These are phyloP conservation scores for Bryopsis sp. DNA, from an alignment of 139 green algal species.

Conservation along the genomic window DNA sequence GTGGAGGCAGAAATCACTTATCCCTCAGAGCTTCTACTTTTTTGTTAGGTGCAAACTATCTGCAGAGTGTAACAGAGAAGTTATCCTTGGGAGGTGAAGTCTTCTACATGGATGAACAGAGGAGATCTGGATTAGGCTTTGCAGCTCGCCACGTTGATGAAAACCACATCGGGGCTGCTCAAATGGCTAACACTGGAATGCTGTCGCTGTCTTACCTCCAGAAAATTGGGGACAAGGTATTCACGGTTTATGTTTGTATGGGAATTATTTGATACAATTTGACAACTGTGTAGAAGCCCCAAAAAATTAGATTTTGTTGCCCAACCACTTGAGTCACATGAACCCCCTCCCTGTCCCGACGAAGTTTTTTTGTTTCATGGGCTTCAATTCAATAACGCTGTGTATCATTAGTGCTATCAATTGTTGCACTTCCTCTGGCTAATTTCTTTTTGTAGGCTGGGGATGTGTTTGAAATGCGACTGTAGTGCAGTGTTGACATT, in stretches of 20 bases:
- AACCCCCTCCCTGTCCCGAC: too few relatives aligned
- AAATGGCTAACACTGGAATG: slow-evolving; percentile 92
- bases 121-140: slow-evolving; percentile 68
- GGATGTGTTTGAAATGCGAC: too few relatives aligned
- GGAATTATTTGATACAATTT: too few relatives aligned
- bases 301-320: too few relatives aligned
- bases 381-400: not conserved
- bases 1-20: too few relatives aligned
- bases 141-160: slow-evolving; percentile 63
- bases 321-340: too few relatives aligned
- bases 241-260: not conserved
- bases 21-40: not conserved
- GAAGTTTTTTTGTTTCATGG: too few relatives aligned
- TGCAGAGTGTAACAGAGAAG: slow-evolving; percentile 84
- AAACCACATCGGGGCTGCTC: slow-evolving; percentile 59
- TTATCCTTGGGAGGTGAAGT: slow-evolving; percentile 70
- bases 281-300: too few relatives aligned
- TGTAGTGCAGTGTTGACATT: too few relatives aligned
- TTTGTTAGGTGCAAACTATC: slow-evolving; percentile 72
- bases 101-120: slow-evolving; percentile 85
- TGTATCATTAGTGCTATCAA: not conserved
- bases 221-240: slow-evolving; percentile 83
- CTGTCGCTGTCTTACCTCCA: slow-evolving; percentile 85
- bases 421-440: too few relatives aligned
- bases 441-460: too few relatives aligned